Evolutionary conservation across 2,329 filamentous ascomycete genomes (phyloP).

Genomic region (Neonectria sp.): DNA sequence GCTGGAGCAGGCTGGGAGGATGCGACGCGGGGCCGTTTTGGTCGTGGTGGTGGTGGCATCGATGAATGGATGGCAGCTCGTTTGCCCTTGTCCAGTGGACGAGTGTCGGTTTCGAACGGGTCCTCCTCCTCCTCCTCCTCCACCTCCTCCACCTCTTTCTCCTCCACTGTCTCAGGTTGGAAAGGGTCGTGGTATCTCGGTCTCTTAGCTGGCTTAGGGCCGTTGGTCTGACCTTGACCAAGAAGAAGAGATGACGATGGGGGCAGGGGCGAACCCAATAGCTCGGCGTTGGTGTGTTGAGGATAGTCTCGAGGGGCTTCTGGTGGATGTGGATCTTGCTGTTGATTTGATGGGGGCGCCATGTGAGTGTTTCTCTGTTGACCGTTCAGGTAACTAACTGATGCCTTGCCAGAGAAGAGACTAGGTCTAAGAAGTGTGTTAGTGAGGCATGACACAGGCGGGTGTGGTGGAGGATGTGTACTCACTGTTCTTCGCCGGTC

Average conservation of each 20-base stretch:
- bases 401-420: slow-evolving; percentile 39
- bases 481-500: slow-evolving; percentile 37
- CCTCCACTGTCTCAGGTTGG: slow-evolving; percentile 29
- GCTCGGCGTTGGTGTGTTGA: slow-evolving; percentile 37
- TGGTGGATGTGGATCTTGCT: slow-evolving; percentile 31
- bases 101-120: slow-evolving; percentile 49
- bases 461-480: neutral
- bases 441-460: neutral
- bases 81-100: slow-evolving; percentile 46
- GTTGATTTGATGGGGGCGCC: slow-evolving; percentile 42
- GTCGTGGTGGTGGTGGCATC: slow-evolving; percentile 32
- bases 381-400: slow-evolving; percentile 38
- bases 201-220: neutral
- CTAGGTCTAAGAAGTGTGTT: slow-evolving; percentile 34
- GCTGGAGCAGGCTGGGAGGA: slow-evolving; percentile 7
- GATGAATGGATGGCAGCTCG: slow-evolving; percentile 30
- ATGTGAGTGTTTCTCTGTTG: slow-evolving; percentile 12
- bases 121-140: slow-evolving; percentile 45
- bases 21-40: slow-evolving; percentile 30
- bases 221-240: neutral
- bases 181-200: slow-evolving; percentile 17
- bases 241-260: slow-evolving; percentile 26
- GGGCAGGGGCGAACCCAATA: slow-evolving; percentile 35
- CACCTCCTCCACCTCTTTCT: slow-evolving; percentile 37
- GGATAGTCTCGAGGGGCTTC: slow-evolving; percentile 42